Conservation (phyloP, 2,329 filamentous ascomycete genomes). For the Colletotrichum liaoningense region DNA sequence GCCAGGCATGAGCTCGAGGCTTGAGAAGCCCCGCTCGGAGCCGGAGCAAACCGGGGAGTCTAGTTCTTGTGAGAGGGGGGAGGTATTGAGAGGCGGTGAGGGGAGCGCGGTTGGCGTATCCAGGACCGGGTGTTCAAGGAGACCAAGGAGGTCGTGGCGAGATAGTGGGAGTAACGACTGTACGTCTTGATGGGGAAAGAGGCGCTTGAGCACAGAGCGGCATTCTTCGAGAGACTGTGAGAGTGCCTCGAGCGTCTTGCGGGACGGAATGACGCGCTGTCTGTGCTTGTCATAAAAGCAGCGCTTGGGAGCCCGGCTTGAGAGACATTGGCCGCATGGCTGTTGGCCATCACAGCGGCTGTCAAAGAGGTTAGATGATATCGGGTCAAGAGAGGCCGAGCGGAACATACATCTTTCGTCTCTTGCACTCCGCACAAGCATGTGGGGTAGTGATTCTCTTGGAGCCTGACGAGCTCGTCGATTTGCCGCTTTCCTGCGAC, state of each 20-base stretch:
- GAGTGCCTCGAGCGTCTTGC: conserved; percentile 76
- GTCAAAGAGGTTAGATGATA: conserved; percentile 40
- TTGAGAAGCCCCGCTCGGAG: conserved; percentile 59
- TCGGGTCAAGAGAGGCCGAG: not conserved
- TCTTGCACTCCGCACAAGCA: conserved; percentile 81
- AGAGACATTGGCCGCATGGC: conserved; percentile 85
- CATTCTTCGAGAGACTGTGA: conserved; percentile 76
- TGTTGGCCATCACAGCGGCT: conserved; percentile 82
- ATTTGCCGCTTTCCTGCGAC: conserved; percentile 47
- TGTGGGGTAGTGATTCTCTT: conserved; percentile 69
- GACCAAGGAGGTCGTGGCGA: conserved; percentile 68
- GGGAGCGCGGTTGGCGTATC: conserved; percentile 57
- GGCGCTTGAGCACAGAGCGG: conserved; percentile 68
- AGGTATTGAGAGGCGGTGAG: conserved; percentile 64
- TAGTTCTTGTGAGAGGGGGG: conserved; percentile 59
- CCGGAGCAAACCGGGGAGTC: conserved; percentile 62
- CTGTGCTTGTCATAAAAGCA: conserved; percentile 87
- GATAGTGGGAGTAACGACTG: conserved; percentile 65
- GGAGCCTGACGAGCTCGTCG: conserved; percentile 49
- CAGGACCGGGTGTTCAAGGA: conserved; percentile 61
- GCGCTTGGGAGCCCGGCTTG: conserved; percentile 81
- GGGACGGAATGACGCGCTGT: conserved; percentile 80
- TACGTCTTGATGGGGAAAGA: conserved; percentile 69
- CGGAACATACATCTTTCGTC: conserved; percentile 75
- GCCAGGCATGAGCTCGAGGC: conserved; percentile 76